A percentile compares a stretch with the other conserved stretches of the same genome.
phyloP scores from a whole-genome alignment of 352 stramenopile genomes.

The Phytophthora brassicae region DNA sequence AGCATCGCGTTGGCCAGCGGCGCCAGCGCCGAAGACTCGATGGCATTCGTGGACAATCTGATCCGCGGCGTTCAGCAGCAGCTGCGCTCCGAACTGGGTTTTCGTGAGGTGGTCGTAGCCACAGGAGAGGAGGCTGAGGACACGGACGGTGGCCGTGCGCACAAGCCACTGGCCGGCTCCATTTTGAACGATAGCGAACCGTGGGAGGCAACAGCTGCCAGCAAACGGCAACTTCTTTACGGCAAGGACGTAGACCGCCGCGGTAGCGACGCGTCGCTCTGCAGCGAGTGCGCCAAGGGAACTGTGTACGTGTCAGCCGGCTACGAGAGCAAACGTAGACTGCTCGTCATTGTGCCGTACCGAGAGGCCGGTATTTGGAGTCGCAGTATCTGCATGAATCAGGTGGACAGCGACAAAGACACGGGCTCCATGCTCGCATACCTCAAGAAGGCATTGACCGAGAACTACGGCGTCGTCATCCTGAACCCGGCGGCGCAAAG shows the following conservation, averaged over 20 bases:
- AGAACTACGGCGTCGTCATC: slow-evolving; percentile 84
- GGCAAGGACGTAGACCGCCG: slow-evolving; percentile 28
- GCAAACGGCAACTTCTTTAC: slow-evolving; percentile 32
- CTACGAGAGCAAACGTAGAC: slow-evolving; percentile 59
- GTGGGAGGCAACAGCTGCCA: slow-evolving; percentile 31
- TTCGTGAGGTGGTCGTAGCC: slow-evolving; percentile 66
- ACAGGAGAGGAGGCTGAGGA: slow-evolving; percentile 43
- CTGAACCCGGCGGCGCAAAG: slow-evolving; percentile 79
- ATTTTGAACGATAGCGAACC: slow-evolving; percentile 17
- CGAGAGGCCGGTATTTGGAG: slow-evolving; percentile 86
- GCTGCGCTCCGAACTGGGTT: slow-evolving; percentile 62
- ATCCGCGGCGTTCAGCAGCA: slow-evolving; percentile 66
- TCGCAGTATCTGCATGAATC: slow-evolving; percentile 81
- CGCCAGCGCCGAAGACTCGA: slow-evolving; percentile 58
- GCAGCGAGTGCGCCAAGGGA: slow-evolving; percentile 59
- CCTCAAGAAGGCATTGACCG: slow-evolving; percentile 73
- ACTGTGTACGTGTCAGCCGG: slow-evolving; percentile 68
- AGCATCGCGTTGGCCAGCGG: slow-evolving; percentile 20
- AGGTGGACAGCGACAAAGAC: slow-evolving; percentile 52
- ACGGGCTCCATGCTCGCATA: slow-evolving; percentile 82
- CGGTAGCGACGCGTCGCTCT: slow-evolving; percentile 38
- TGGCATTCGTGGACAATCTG: slow-evolving; percentile 59
- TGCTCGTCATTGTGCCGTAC: slow-evolving; percentile 86
- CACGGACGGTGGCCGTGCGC: slow-evolving; percentile 33
- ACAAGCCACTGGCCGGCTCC: slow-evolving; percentile 18